Evolutionary conservation across 176 grass and related monocot species (phyloP), one percentile per base, ranked within the genome.

Genomic region (Metroxylon sagu): DNA sequence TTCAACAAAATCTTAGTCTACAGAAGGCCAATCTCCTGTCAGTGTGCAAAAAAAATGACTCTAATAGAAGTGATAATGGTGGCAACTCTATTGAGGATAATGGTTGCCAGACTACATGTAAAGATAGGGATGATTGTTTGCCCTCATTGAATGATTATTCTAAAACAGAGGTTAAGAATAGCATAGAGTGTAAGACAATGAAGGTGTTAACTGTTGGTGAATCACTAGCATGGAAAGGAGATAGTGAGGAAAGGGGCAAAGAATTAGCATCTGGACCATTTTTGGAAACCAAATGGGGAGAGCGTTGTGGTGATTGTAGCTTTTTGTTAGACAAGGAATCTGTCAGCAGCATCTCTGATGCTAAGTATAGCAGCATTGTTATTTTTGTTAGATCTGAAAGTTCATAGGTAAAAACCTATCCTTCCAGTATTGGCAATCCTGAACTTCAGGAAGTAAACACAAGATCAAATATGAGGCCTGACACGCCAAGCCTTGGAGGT

Each of bases 81-180:
- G 51, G 26, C 19, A 72, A 67, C 30, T 67, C 60, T 71, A 65
- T 55, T 80, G 72, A 64, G 55, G 72, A 52, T 71, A 18, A 29
- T 72, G 48, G 7, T 52, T 49, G 25, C 53, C 52, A 75, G 43
- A 54, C 48, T 26, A 74, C 59, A 31, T 59, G 54, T 65, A 51
- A 81, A 75, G 77, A 76, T 65, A 25, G 67, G 74, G 68, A 79
- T 57, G 74, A 70, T 19, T 26, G 70, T 74, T 64, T 19, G 16
- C 64, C 48, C 55, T 30, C 62, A 31, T 16, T 48, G 25, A 17
- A n/a, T 52, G 16, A n/a, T 49, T 56, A 64, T 66, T 71, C 70
- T 58, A 18, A 61, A n/a, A 17, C 35, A 60, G 60, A 77, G 74
- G 28, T 19, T 77, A 56, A 61, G 67, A 28, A 16, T 29, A 64